phyloP scores from a whole-genome alignment of 495 filamentous ascomycete genomes.

The Penicillium nucicola region DNA sequence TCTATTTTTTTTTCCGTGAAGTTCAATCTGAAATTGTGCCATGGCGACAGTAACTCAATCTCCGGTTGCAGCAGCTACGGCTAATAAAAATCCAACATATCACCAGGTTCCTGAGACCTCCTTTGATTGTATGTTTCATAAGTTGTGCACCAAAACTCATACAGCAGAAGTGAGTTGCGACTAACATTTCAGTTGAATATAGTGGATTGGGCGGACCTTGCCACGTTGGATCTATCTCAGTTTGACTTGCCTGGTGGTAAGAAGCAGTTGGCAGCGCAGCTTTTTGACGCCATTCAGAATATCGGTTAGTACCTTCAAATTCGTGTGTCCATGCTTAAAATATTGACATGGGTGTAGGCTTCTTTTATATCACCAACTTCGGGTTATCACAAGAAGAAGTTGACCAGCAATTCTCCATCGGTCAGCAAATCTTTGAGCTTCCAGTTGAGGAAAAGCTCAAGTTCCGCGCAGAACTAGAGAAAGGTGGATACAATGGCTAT shows the following conservation, averaged over 20 bases:
- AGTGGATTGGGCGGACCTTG: constrained; percentile 50
- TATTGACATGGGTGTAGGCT: constrained; percentile 13
- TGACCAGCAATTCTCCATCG: constrained; percentile 50
- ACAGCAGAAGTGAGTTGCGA: too few relatives aligned
- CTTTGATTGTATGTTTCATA: constrained; percentile 27
- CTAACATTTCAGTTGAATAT: not conserved
- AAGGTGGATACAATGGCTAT: constrained; percentile 44
- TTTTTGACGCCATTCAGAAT: constrained; percentile 38
- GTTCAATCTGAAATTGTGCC: not conserved
- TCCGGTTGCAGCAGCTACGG: constrained; percentile 11
- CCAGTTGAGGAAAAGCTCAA: constrained; percentile 48
- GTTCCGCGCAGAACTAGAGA: constrained; percentile 42
- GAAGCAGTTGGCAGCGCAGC: constrained; percentile 44
- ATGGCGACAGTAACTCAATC: constrained; percentile 2
- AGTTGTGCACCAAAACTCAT: not conserved
- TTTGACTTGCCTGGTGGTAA: constrained; percentile 50
- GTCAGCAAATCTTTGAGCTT: constrained; percentile 44
- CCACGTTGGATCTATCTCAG: constrained; percentile 48
- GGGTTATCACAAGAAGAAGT: constrained; percentile 50
- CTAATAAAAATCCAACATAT: constrained; percentile 26
- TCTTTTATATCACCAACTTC: constrained; percentile 51
- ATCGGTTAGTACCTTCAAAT: constrained; percentile 1
- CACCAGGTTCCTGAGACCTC: constrained; percentile 35
- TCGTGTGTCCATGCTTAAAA: not conserved
- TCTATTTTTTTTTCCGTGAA: not conserved